Percentiles rank a stretch among this genome's conserved stretches.
phyloP scores from a whole-genome alignment of 371 early-diverging fungal genomes.

The Capillidium rhysosporum region DNA sequence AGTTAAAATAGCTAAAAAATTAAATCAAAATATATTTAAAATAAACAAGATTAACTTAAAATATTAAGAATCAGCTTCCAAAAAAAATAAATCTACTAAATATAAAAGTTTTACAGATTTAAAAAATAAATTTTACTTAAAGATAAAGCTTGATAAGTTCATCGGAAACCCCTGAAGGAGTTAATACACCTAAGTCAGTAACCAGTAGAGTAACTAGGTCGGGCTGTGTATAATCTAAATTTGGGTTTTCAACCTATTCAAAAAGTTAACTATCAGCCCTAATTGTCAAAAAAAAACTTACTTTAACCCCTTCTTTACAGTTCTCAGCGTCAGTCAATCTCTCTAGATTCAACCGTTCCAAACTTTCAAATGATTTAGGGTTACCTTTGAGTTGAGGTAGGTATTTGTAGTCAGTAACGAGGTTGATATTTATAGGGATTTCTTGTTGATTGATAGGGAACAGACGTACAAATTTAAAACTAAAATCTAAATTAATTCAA shows the following conservation, averaged over 20 bases:
- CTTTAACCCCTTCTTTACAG: conserved; percentile 2
- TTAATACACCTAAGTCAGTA: conserved; percentile 85
- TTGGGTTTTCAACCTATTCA: conserved; percentile 34
- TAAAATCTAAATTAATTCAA: conserved; percentile 11
- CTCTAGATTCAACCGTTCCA: neutral
- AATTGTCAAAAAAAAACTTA: neutral
- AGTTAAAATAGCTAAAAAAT: too few relatives aligned
- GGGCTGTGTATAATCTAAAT: conserved; percentile 92
- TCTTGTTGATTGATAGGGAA: conserved; percentile 74
- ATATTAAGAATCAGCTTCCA: too few relatives aligned
- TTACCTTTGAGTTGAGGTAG: conserved; percentile 8
- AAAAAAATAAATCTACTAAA: too few relatives aligned
- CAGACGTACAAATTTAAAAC: conserved; percentile 89
- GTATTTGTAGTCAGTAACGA: conserved; percentile 30
- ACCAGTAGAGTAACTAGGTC: conserved; percentile 72
- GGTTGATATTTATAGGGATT: conserved; percentile 45
- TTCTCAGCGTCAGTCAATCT: neutral
- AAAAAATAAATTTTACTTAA: too few relatives aligned
- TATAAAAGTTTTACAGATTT: too few relatives aligned
- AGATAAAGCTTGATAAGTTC: conserved; percentile 25
- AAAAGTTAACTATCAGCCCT: neutral
- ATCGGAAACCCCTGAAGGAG: conserved; percentile 81
- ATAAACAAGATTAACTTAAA: too few relatives aligned
- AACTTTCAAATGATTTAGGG: neutral
- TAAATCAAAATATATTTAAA: too few relatives aligned